These are phyloP conservation scores for Conoideocrella luteorostrata DNA, from an alignment of 2,329 filamentous ascomycete genomes.

Conservation along the genomic window DNA sequence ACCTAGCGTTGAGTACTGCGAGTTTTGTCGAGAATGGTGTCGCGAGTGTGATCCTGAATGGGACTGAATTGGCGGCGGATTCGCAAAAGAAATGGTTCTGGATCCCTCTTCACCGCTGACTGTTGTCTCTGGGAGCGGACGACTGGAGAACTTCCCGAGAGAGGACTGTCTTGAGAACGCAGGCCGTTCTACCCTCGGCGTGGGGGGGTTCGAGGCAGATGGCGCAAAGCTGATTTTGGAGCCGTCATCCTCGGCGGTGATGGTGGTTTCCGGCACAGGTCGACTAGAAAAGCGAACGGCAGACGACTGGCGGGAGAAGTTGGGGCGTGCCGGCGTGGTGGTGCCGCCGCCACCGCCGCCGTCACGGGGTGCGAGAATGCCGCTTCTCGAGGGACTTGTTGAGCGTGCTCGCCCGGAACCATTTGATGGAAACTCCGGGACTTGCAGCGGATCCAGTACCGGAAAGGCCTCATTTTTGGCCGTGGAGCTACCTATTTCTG, in stretches of 20 bases:
- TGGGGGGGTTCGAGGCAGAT: constrained; percentile 16
- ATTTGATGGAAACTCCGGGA: constrained; percentile 5
- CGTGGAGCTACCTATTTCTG: neutral
- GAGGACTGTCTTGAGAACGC: constrained; percentile 39
- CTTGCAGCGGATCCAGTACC: constrained; percentile 12
- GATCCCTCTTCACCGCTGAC: constrained; percentile 47
- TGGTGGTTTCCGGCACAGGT: constrained; percentile 63
- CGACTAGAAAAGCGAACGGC: constrained; percentile 63
- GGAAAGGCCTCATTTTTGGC: constrained; percentile 17
- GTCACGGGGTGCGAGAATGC: constrained; percentile 9
- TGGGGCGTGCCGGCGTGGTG: constrained; percentile 32
- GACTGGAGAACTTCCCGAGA: constrained; percentile 53
- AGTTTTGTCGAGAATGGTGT: constrained; percentile 28
- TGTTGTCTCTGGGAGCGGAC: constrained; percentile 55
- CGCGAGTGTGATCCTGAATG: constrained; percentile 11
- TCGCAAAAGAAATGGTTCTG: constrained; percentile 58
- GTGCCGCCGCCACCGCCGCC: too few species aligned
- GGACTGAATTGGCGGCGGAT: constrained; percentile 22
- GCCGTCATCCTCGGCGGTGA: constrained; percentile 55
- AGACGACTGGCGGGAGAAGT: constrained; percentile 46
- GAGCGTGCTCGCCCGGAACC: constrained; percentile 16
- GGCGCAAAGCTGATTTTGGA: constrained; percentile 64
- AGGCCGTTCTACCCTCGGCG: constrained; percentile 28
- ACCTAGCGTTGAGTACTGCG: constrained; percentile 23
- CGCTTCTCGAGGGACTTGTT: constrained; percentile 18